Evolutionary conservation across 306 rosid species (phyloP).

Genomic region (Albizia julibrissin): DNA sequence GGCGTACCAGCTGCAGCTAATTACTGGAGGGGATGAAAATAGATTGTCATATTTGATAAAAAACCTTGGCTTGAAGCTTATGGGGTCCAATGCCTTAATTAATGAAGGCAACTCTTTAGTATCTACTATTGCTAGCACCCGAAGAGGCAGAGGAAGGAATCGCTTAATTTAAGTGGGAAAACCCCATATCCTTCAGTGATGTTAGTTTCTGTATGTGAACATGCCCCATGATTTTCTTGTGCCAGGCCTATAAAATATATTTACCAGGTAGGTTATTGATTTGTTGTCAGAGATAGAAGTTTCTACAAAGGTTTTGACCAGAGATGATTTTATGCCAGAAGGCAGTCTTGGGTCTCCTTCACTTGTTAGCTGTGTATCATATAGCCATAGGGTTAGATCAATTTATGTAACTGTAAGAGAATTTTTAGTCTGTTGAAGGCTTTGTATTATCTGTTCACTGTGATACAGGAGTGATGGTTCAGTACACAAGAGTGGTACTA

Average conservation of each 20-base stretch:
- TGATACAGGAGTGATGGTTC: constrained; percentile 23
- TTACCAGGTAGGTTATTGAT: constrained; percentile 32
- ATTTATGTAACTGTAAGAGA: constrained; percentile 30
- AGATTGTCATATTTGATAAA: constrained; percentile 51
- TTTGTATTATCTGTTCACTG: constrained; percentile 22
- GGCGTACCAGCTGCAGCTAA: constrained; percentile 52
- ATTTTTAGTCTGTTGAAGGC: constrained; percentile 28
- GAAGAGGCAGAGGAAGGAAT: constrained; percentile 70
- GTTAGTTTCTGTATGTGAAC: constrained; percentile 19
- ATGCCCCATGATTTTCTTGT: constrained; percentile 18
- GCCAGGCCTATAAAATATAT: constrained; percentile 26
- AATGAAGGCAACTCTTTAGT: constrained; percentile 45
- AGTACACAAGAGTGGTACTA: constrained; percentile 15
- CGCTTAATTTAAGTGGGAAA: constrained; percentile 40
- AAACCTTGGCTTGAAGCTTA: constrained; percentile 70
- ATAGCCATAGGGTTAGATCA: constrained; percentile 27
- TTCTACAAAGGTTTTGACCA: constrained; percentile 15
- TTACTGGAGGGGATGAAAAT: constrained; percentile 57
- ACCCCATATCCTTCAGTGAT: constrained; percentile 26
- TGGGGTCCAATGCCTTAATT: constrained; percentile 63
- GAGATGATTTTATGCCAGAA: constrained; percentile 11
- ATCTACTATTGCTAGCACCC: constrained; percentile 48
- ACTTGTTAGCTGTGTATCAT: constrained; percentile 19
- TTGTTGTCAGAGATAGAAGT: constrained; percentile 26
- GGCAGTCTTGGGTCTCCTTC: constrained; percentile 28